phyloP scores from a whole-genome alignment of 306 rosid genomes.

The Prunus mira region DNA sequence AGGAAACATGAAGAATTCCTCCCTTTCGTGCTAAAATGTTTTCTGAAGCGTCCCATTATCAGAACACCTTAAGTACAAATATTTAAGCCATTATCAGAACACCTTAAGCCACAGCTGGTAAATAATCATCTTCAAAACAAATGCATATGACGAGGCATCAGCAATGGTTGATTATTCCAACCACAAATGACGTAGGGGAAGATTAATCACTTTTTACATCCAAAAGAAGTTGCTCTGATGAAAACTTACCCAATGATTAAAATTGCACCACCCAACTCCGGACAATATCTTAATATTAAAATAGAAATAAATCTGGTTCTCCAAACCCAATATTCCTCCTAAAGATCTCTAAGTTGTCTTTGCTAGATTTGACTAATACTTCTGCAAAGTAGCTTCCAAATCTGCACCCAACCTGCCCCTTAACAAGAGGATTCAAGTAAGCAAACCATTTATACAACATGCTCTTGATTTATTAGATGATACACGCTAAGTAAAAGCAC shows the following conservation, averaged over 20 bases:
- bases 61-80: neutral
- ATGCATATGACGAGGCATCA: neutral
- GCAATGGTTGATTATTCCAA: neutral
- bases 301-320: neutral
- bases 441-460: neutral
- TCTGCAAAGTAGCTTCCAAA: neutral
- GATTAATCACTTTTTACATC: neutral
- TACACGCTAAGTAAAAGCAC: neutral
- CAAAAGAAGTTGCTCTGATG: neutral
- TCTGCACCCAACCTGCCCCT: neutral
- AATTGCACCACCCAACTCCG: neutral
- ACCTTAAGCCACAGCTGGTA: neutral
- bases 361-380: neutral
- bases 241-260: neutral
- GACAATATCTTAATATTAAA: neutral
- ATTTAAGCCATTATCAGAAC: neutral
- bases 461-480: neutral
- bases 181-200: neutral
- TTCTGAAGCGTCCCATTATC: neutral
- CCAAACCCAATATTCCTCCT: neutral
- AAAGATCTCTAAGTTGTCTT: neutral
- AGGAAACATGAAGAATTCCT: neutral
- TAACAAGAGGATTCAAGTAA: too few relatives aligned
- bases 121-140: neutral
- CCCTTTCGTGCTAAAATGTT: neutral